Evolutionary conservation across 805 yeast species (phyloP).

Genomic region (Cyberlindnera bimundalis): DNA sequence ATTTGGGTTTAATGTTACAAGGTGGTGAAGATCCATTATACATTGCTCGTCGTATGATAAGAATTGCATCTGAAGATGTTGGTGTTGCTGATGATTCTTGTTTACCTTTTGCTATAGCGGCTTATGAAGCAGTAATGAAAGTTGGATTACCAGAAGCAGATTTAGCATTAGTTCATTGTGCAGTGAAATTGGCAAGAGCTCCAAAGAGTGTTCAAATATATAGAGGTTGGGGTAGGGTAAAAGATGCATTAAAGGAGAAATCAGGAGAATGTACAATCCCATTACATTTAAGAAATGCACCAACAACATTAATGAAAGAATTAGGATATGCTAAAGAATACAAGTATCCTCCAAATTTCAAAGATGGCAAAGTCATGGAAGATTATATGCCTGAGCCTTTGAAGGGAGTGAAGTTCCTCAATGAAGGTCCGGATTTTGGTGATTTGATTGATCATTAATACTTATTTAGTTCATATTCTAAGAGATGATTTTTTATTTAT

Average conservation of each 20-base stretch:
- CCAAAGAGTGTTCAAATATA: constrained; percentile 85
- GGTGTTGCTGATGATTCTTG: constrained; percentile 83
- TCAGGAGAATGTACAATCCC: constrained; percentile 58
- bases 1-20: constrained; percentile 80
- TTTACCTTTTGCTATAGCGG: constrained; percentile 81
- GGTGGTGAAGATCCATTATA: constrained; percentile 95
- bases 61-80: constrained; percentile 93
- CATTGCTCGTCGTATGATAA: constrained; percentile 84
- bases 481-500: too few species aligned
- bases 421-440: constrained; percentile 53
- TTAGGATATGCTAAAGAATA: constrained; percentile 82
- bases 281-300: constrained; percentile 88
- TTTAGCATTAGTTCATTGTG: constrained; percentile 84
- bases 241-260: constrained; percentile 50
- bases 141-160: constrained; percentile 96
- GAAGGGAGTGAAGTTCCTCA: constrained; percentile 46
- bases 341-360: constrained; percentile 82
- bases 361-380: constrained; percentile 71
- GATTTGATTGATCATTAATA: constrained; percentile 36
- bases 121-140: constrained; percentile 83
- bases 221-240: constrained; percentile 72
- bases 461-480: too few species aligned
- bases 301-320: constrained; percentile 86
- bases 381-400: constrained; percentile 69
- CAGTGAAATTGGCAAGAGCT: constrained; percentile 83